phyloP scores from a whole-genome alignment of 2,329 filamentous ascomycete genomes.

The Capronia epimyces region DNA sequence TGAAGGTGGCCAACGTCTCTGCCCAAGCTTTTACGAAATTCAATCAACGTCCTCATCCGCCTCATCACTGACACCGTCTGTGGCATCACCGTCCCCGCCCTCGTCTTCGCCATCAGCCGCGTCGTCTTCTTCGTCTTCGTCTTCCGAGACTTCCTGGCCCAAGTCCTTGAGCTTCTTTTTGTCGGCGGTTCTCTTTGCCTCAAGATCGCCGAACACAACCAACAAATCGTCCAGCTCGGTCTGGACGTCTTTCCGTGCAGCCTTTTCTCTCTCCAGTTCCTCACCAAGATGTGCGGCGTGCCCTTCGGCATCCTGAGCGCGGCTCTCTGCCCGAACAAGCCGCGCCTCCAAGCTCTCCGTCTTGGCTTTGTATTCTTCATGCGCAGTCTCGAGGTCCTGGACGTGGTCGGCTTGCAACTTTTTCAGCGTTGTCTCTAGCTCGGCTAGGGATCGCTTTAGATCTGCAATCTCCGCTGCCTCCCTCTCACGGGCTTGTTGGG shows the following conservation, averaged over 20 bases:
- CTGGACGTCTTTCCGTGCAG: slow-evolving; percentile 56
- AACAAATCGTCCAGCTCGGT: slow-evolving; percentile 73
- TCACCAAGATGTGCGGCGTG: slow-evolving; percentile 11
- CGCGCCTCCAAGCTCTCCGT: slow-evolving; percentile 46
- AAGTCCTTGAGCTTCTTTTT: slow-evolving; percentile 61
- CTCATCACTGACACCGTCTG: not conserved
- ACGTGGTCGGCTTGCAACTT: slow-evolving; percentile 57
- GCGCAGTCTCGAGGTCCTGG: slow-evolving; percentile 55
- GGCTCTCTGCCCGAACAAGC: slow-evolving; percentile 41
- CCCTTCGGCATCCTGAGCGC: slow-evolving; percentile 35
- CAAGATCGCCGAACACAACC: slow-evolving; percentile 73
- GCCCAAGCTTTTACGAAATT: not conserved
- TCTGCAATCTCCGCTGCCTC: slow-evolving; percentile 60
- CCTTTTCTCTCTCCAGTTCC: slow-evolving; percentile 51
- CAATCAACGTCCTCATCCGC: not conserved
- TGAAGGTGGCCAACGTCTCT: no score
- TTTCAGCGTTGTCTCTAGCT: slow-evolving; percentile 47
- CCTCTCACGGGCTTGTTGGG: slow-evolving; percentile 36
- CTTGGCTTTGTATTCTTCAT: slow-evolving; percentile 47
- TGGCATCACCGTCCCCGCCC: not conserved
- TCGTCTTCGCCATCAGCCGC: not conserved
- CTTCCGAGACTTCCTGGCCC: slow-evolving; percentile 68
- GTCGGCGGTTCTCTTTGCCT: slow-evolving; percentile 69
- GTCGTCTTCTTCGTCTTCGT: slow-evolving; percentile 59
- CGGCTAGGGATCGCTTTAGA: slow-evolving; percentile 55